Conservation (phyloP, 805 yeast genomes). For the Peterozyma xylosa region DNA sequence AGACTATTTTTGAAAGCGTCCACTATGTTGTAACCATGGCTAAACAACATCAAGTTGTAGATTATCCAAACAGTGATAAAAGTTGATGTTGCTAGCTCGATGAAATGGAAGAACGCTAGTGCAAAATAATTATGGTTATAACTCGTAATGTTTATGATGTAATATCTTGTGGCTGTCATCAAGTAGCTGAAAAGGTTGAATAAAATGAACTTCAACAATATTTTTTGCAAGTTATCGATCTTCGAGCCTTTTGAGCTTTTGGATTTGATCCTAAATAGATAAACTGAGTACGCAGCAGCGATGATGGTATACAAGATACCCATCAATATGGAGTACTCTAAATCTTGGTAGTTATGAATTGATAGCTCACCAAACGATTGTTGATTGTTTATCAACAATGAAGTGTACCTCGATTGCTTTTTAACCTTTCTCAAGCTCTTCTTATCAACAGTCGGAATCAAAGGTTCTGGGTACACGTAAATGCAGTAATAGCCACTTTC, state of each 20-base stretch:
- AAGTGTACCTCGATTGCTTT: not conserved
- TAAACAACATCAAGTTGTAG: constrained; percentile 21
- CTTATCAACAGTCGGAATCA: not conserved
- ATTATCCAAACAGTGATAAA: constrained; percentile 21
- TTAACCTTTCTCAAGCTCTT: not conserved
- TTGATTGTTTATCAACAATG: constrained; percentile 6
- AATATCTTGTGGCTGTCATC: constrained; percentile 4
- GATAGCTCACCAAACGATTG: constrained; percentile 8
- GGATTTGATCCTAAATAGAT: not conserved
- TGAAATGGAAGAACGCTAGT: constrained; percentile 15
- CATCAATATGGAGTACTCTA: constrained; percentile 5
- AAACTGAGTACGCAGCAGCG: not conserved
- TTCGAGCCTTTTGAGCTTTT: not conserved
- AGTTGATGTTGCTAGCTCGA: constrained; percentile 15
- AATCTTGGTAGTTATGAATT: constrained; percentile 7
- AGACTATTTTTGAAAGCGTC: constrained; percentile 10
- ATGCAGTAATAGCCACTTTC: constrained; percentile 9
- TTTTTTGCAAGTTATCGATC: constrained; percentile 3
- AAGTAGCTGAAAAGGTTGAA: constrained; percentile 1
- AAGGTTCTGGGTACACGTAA: constrained; percentile 3
- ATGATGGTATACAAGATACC: not conserved
- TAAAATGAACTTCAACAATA: constrained; percentile 3
- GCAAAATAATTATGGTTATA: constrained; percentile 14
- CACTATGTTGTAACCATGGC: constrained; percentile 19
- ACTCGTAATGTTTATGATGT: constrained; percentile 10